phyloP scores from a whole-genome alignment of 148 eudicot species.

The Vaccinium macrocarpon region DNA sequence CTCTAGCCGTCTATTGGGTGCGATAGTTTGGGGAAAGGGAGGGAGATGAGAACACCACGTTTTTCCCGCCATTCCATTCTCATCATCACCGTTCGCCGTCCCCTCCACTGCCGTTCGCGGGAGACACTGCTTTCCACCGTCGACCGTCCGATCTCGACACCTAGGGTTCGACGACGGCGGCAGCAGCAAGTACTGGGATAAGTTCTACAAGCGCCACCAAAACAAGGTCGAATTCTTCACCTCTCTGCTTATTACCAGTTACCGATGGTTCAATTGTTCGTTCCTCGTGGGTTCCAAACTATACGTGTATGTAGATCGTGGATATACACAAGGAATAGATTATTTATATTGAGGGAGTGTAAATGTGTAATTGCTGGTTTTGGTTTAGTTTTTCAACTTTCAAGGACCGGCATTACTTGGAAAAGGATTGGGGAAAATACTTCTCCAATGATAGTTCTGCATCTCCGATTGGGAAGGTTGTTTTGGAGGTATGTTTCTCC shows the following conservation, averaged over 20 bases:
- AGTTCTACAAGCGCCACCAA: conserved; percentile 39
- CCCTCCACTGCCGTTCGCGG: not conserved
- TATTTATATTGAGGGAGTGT: not conserved
- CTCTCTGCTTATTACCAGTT: not conserved
- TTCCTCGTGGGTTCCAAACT: not conserved
- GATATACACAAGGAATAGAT: no score
- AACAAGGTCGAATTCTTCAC: conserved; percentile 28
- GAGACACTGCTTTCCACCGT: not conserved
- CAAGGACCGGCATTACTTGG: conserved; percentile 50
- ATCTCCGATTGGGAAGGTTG: conserved; percentile 31
- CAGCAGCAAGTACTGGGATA: conserved; percentile 31
- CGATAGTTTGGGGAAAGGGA: not conserved
- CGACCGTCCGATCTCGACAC: conserved; percentile 4
- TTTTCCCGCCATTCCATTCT: conserved; percentile 17
- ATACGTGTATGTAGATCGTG: not conserved
- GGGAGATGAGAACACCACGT: conserved; percentile 8
- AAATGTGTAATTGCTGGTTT: not conserved
- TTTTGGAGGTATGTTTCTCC: conserved; percentile 34
- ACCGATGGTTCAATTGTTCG: not conserved
- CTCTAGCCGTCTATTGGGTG: no score
- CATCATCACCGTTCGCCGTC: not conserved
- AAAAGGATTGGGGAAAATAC: conserved; percentile 49
- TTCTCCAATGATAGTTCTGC: conserved; percentile 18
- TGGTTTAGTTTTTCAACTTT: conserved; percentile 48
- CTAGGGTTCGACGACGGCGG: conserved; percentile 9